Base-by-base conservation (phyloP, 2,329 filamentous ascomycete species). In the Emydomyces testavorans region DNA sequence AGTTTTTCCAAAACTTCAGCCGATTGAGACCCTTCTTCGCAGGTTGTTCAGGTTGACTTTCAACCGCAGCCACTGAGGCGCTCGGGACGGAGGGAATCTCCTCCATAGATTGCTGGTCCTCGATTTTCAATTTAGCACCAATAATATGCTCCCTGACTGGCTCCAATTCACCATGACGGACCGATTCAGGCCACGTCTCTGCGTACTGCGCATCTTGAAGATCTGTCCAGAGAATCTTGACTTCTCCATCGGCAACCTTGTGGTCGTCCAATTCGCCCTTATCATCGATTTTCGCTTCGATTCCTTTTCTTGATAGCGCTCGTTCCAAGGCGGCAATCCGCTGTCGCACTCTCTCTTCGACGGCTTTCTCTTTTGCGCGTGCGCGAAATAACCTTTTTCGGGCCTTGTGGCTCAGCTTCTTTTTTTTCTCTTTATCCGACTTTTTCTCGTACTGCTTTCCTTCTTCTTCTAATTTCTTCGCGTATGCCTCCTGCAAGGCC, bases 151-250 rank as follows among this genome's bases (percentile, higher is more conserved):
- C 58, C 15, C 60, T 58, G 46, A 52, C 61, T 23, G 59, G 58
- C 31, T 65, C 61, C 52, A 73, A 53, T 46, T 64, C 61, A 46
- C 65, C 68, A 51, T 73, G 70, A 5, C 61, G 54, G 38, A 72
- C 68, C 23, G 54, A 60, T n/a, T 59, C 56, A 8, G 69, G 67
- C 70, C 70, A 73, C 4, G 56, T 48, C 48, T 62, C 55, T 6
- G 70, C 70, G 50, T 58, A 63, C 31, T 62, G 60, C 23, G 68
- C 67, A 57, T 71, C 66, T 42, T 69, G 61, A 26, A 70, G 36
- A 56, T 73, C 67, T 13, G 61, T 63, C 70, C 70, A 73, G 47
- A 67, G 62, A 31, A 72, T 62, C 56, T 68, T 68, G 24, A 72
- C 64, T n/a, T 62, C 51, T 8, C 61, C 53, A 10, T 57, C 52